Percentiles rank a stretch among this genome's conserved stretches.
These are phyloP conservation scores for Cucurbita pepo DNA, from an alignment of 306 rosid species.

Conservation along the genomic window DNA sequence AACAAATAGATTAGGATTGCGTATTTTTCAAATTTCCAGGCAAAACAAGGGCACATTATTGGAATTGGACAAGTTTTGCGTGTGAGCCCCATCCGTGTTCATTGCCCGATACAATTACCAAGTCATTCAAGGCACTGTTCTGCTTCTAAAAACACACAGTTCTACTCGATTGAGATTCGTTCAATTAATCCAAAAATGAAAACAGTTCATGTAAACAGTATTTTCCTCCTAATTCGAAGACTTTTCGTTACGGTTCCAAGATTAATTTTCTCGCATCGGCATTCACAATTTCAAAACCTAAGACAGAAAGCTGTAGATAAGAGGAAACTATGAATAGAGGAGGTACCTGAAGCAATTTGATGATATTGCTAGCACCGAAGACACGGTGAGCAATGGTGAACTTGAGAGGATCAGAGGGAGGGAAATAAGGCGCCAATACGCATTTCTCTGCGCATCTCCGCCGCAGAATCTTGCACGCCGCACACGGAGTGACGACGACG, in stretches of 20 bases:
- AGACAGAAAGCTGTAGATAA: neutral
- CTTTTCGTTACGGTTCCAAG: neutral
- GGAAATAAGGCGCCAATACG: constrained; percentile 12
- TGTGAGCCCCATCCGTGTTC: neutral
- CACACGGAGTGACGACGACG: constrained; percentile 5
- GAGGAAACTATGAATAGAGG: neutral
- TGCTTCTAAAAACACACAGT: neutral
- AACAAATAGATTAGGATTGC: neutral
- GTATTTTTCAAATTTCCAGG: neutral
- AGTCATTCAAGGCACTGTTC: neutral
- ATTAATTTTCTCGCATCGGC: neutral
- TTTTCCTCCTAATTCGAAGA: neutral
- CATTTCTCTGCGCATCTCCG: constrained; percentile 10
- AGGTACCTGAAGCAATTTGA: constrained; percentile 8
- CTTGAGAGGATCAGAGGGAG: constrained; percentile 9
- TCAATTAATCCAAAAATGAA: neutral
- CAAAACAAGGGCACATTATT: neutral
- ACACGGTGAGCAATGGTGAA: constrained; percentile 13
- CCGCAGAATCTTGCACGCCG: constrained; percentile 11
- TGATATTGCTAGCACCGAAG: constrained; percentile 13
- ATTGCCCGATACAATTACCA: neutral
- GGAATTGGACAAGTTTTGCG: neutral
- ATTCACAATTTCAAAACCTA: neutral
- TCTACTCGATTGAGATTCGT: neutral
- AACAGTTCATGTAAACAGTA: neutral